phyloP scores from a whole-genome alignment of 805 yeast species.

The Pichia paraexigua region DNA sequence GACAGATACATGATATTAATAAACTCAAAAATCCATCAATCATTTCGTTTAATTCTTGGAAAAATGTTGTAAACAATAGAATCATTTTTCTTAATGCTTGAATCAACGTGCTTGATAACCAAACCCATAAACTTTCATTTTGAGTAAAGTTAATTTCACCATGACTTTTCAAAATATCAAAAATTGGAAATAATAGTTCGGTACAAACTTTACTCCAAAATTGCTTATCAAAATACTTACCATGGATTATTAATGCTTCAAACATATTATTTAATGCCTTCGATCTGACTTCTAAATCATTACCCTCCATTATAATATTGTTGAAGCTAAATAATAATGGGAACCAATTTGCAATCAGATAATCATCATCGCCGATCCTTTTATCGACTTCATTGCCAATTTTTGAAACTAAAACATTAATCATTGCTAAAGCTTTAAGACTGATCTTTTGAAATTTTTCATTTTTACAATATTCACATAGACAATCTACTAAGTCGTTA shows the following conservation, averaged over 20 bases:
- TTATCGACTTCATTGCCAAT: constrained; percentile 39
- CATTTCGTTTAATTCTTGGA: constrained; percentile 64
- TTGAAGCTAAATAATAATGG: constrained; percentile 82
- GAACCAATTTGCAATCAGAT: constrained; percentile 63
- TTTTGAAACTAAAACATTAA: constrained; percentile 52
- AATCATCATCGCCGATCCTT: constrained; percentile 24
- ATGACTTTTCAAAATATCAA: constrained; percentile 65
- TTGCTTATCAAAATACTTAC: constrained; percentile 60
- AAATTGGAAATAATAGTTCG: constrained; percentile 81
- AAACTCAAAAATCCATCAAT: constrained; percentile 73
- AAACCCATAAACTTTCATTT: constrained; percentile 77
- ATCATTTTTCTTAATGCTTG: constrained; percentile 90
- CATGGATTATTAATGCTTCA: constrained; percentile 71
- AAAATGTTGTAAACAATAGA: constrained; percentile 74
- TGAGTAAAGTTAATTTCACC: constrained; percentile 67
- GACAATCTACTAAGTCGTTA: constrained; percentile 59
- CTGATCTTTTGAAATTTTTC: constrained; percentile 73
- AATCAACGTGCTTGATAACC: constrained; percentile 94
- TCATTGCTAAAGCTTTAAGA: constrained; percentile 69
- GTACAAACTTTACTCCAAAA: constrained; percentile 82
- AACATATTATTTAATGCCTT: constrained; percentile 78
- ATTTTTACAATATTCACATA: constrained; percentile 78
- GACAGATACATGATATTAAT: constrained; percentile 83
- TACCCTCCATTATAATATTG: constrained; percentile 86
- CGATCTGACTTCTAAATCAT: constrained; percentile 89